Evolutionary conservation across 2,329 filamentous ascomycete species (phyloP), one percentile per base, ranked within the genome.

Genomic region (Nothophoma quercina): DNA sequence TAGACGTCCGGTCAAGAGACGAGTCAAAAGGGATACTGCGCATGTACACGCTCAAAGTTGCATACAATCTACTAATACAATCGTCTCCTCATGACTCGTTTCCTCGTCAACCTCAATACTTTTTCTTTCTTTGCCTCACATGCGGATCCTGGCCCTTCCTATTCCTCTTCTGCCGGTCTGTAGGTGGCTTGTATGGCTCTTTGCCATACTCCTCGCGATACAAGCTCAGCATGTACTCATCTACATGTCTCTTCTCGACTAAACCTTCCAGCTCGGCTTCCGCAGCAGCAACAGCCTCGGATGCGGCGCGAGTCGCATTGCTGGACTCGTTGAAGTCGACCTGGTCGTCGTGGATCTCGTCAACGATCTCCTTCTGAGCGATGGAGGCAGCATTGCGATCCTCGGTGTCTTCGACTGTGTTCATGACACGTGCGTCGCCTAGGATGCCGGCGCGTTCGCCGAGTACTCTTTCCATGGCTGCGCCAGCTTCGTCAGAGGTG

Each of bases 351-450:
- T 72, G 72, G 6, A 73, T 76, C 32, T 76, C 73, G 5, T 91
- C 86, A 38, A 88, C 83, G 12, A 95, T 88, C 72, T 99, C 95
- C 68, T 90, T 95, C 70, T 96, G 89, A 0, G 95, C 95, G 8
- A 89, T 85, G 43, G 90, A 88, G 2, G 95, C 95, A 0, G 95
- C 95, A 21, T 87, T 87, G 12, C 93, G 90, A 69, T 99, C 95
- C 70, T 99, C 95, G 39, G 85, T 85, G 65, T 99, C 95, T 75
- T 99, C 95, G 0, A 92, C 93, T 59, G 91, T 89, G 63, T 96
- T 92, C 25, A 99, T 86, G 0, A 88, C 90, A 13, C 88, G 84
- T 3, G 87, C 85, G 21, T 73, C 71, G 35, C 68, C 70, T 1
- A 73, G 50, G 1, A 89, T 86, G 25, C 87, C 86, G 9, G 81